phyloP scores from a whole-genome alignment of 306 rosid genomes.

The Fragaria nilgerrensis region DNA sequence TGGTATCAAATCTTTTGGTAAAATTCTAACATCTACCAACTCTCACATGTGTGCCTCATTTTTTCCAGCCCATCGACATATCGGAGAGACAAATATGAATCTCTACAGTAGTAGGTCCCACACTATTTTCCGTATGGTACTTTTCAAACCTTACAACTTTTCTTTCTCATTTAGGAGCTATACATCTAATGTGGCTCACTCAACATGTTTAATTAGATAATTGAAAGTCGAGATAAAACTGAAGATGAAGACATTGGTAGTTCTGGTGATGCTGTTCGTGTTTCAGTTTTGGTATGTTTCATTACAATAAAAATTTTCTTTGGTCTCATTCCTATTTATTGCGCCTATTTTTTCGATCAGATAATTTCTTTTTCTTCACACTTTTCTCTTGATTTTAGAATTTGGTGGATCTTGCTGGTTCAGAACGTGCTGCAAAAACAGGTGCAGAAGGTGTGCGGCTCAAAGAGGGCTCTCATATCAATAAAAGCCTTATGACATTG shows the following conservation, averaged over 20 bases:
- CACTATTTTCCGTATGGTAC: conserved; percentile 95
- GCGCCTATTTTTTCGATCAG: neutral
- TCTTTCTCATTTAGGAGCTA: conserved; percentile 6
- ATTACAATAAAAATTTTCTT: neutral
- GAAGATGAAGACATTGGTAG: conserved; percentile 54
- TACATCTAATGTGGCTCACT: conserved; percentile 14
- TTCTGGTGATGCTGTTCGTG: conserved; percentile 91
- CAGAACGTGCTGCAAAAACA: conserved; percentile 98
- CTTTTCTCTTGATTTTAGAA: conserved; percentile 48
- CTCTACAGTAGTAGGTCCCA: conserved; percentile 92
- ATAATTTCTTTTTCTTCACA: neutral
- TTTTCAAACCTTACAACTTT: conserved; percentile 15
- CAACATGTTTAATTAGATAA: conserved; percentile 48
- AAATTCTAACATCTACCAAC: neutral
- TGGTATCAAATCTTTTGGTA: neutral
- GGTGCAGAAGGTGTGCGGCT: conserved; percentile 97
- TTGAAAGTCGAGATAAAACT: conserved; percentile 82
- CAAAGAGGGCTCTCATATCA: conserved; percentile 96
- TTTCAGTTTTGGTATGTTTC: conserved; percentile 80
- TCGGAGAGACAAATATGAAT: conserved; percentile 98
- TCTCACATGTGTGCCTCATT: conserved; percentile 14
- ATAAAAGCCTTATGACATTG: conserved; percentile 90
- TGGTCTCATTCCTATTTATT: neutral
- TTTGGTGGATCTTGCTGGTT: conserved; percentile 99
- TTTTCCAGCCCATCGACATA: conserved; percentile 87